Conservation (phyloP, 352 stramenopile genomes). For the Blastocystis sp. region DNA sequence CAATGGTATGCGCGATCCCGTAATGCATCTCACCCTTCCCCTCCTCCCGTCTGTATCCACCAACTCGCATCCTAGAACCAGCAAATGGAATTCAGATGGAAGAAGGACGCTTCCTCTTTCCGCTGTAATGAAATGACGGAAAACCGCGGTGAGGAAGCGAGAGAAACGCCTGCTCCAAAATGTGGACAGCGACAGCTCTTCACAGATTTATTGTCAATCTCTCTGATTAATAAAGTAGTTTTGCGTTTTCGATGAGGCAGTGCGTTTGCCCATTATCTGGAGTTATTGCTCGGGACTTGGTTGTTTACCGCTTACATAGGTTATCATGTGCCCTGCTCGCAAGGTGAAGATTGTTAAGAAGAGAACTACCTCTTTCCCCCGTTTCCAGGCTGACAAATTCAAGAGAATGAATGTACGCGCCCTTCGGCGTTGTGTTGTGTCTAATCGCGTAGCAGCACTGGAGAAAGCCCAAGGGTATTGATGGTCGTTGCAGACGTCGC, state of each 20-base stretch:
- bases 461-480: conserved; percentile 99
- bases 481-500: conserved; percentile 95
- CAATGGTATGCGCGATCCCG: too few species aligned
- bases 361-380: conserved; percentile 99
- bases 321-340: conserved; percentile 77
- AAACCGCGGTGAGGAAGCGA: neutral
- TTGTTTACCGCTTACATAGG: neutral
- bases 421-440: conserved; percentile 81
- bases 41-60: too few species aligned
- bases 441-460: conserved; percentile 90
- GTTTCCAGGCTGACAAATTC: conserved; percentile 87
- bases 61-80: too few species aligned
- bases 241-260: neutral
- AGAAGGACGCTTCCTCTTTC: neutral
- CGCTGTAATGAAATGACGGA: neutral
- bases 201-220: conserved; percentile 59
- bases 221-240: conserved; percentile 47
- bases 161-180: neutral
- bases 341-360: conserved; percentile 97
- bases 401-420: conserved; percentile 83
- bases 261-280: neutral
- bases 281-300: neutral
- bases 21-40: too few species aligned
- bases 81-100: too few species aligned
- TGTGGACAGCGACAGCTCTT: neutral